Evolutionary conservation across 441 rosid species (phyloP), one percentile per base, ranked within the genome.

Genomic region (Daphne laureola): DNA sequence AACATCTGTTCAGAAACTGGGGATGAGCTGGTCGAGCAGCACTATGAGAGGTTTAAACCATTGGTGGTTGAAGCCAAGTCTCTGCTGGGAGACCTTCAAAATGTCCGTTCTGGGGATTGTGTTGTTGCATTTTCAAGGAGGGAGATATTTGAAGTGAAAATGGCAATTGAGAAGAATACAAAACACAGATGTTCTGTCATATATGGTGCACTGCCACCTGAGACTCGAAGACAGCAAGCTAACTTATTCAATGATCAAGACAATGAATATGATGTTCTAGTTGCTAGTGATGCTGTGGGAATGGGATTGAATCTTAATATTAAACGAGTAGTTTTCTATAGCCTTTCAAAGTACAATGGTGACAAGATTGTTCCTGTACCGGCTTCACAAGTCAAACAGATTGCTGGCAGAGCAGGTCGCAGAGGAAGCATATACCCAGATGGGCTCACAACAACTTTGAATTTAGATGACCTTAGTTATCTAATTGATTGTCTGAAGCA

Each of bases 141-240:
- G 68, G 97, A 89, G 76, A 92, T 92, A 61, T 92, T 89, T 52
- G 97, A 92, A 75, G 92, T 89, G 27, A 89, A 86, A 74, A 61
- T 89, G 71, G 91, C 92, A 31, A 92, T 92, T 17, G 97, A 92
- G 79, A 92, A 84, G 61, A 67, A 78, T 52, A 81, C 94, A 1
- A 75, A 75, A n/a, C 96, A 89, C 65, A 86, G 87, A 9, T 92
- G 98, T 59, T 89, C 92, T 76, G 98, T 92, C 64, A 89, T 92
- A 60, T 92, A 89, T 53, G 97, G 97, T 54, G 98, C 96, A 12
- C 73, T 92, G 73, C 98, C 96, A 16, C 98, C 96, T n/a, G 96
- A 88, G 71, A 92, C 98, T 16, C 90, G 96, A 44, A 78, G 96
- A 55, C 96, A 86, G 74, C 98, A 92, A 61, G 98, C 97, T 27